Base-by-base conservation (phyloP, 331 rosid genomes). In the Dryas integrifolia region DNA sequence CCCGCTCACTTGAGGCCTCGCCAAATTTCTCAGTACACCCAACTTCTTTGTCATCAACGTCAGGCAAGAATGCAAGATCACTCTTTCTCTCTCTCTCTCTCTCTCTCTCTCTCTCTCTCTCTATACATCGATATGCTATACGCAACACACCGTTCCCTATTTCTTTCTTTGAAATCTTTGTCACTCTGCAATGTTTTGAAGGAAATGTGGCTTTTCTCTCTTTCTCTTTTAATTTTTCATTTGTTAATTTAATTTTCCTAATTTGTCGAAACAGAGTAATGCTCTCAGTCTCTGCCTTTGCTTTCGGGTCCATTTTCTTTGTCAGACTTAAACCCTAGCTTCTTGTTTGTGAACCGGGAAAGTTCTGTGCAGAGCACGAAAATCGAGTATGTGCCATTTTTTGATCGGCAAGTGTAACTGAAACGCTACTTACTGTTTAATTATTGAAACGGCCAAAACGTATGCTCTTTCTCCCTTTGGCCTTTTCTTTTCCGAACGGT, bases 21-120 rank as follows among this genome's bases (percentile, higher is more conserved):
- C 51, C 24, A 38, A 46, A 47, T 12, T 53, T 3, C 59, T 4
- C 65, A 58, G 24, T 16, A n/a, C 16, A 16, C 21, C 51, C 41
- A 15, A 49, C 76, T 18, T 41, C 76, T 18, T 41, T 26, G 65
- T 59, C 81, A 55, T 81, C 80, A 79, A 79, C 79, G 12, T 50
- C 88, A 80, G 92, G 91, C 72, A 76, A 79, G 80, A 9, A 80
- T 91, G 91, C 74, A 76, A 79, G 80, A 9, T 74, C 43, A 72
- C 46, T 38, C 21, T 71, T 11, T 52, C 14, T 11, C 14, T 0
- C 3, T 18, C 13, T 5, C 35, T 40, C 5, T 7, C 18, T 53
- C 56, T 62, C 52, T 58, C 45, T 58, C 13, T 67, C 70, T 47
- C 13, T 85, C 58, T 70, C 6, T 66, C 47, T 48, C 65, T 49